Base-by-base conservation (phyloP, 2,329 filamentous ascomycete species). In the Arthrobotrys iridis region DNA sequence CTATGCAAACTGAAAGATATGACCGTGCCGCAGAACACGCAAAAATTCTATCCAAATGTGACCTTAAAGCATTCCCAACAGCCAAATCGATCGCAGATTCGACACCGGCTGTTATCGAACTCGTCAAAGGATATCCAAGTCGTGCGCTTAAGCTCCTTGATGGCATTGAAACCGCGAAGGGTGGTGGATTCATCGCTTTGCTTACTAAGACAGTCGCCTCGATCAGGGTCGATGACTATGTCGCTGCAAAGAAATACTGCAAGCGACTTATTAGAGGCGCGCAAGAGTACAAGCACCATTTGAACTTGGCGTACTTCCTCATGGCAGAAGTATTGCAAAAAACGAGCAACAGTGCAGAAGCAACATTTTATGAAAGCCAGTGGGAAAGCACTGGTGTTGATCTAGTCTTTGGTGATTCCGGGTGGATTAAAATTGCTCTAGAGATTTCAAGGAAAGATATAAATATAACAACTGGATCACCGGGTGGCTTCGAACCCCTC, bases 241-340 rank as follows among this genome's bases (percentile, higher is more conserved):
- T 11, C 7, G 37, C n/a, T 15, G 57, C 57, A 13, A 60, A 30
- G 24, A 60, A 13, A 18, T 43, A 11, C 6, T 60, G 57, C n/a
- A 28, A n/a, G 3, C 37, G 22, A 13, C 35, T 60, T 2, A 60
- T 60, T 15, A 60, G 37, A 15, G 8, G 6, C 8, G 4, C 10
- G 30, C 57, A 30, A 15, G 18, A 13, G 11, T 7, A 30, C 7
- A n/a, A 60, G 11, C 2, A 20, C 13, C 13, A 30, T 18, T 10
- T 13, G 4, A 13, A 45, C 11, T 6, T 15, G 3, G 37, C 35
- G 8, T 60, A 8, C 18, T 60, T 6, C 13, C 57, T 60, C 22
- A 43, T 60, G 57, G 24, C 57, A 7, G 57, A 60, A 22, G 37
- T 60, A 30, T 33, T 60, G 10, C 8, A 30, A 8, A 45, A 15